A percentile compares a stretch with the other conserved stretches of the same genome.
These are phyloP conservation scores for Mycena amicta DNA, from an alignment of 768 basidiomycete species.

Conservation along the genomic window DNA sequence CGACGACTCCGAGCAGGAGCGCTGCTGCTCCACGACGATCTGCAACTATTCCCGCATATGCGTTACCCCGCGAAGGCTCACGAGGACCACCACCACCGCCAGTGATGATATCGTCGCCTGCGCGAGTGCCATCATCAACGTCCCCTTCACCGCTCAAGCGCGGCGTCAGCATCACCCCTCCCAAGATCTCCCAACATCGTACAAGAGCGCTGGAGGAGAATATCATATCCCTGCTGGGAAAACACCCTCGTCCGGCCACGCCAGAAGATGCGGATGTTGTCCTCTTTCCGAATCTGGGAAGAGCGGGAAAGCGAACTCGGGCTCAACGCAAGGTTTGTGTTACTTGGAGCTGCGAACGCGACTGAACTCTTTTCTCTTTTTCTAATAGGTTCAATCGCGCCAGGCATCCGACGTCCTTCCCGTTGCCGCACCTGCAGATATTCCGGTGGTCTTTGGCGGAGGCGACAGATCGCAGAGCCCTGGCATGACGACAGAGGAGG, in stretches of 20 bases:
- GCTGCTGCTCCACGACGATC: slow-evolving; percentile 5
- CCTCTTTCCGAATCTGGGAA: slow-evolving; percentile 11
- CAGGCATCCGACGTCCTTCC: slow-evolving; percentile 37
- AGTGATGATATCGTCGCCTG: slow-evolving; percentile 8
- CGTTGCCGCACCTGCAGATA: slow-evolving; percentile 19
- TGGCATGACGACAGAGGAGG: slow-evolving; percentile 24
- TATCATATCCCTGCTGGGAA: slow-evolving; percentile 69
- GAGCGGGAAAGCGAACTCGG: slow-evolving; percentile 40
- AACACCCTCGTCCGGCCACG: slow-evolving; percentile 47
- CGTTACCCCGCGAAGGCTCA: slow-evolving; percentile 2
- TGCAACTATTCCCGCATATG: neutral
- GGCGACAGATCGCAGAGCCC: slow-evolving; percentile 24
- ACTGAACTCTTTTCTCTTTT: too few species aligned
- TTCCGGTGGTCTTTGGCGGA: slow-evolving; percentile 5
- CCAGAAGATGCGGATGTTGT: slow-evolving; percentile 38
- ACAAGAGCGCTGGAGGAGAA: slow-evolving; percentile 69
- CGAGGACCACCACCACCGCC: too few species aligned
- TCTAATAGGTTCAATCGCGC: slow-evolving; percentile 44
- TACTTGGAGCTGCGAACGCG: too few species aligned
- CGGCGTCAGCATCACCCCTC: slow-evolving; percentile 36
- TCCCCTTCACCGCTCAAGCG: slow-evolving; percentile 40
- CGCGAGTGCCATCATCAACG: slow-evolving; percentile 60
- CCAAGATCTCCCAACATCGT: slow-evolving; percentile 48
- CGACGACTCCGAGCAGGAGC: neutral
- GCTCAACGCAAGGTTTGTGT: slow-evolving; percentile 34